phyloP scores from a whole-genome alignment of 2,329 filamentous ascomycete species.

The Polytolypa hystricis region DNA sequence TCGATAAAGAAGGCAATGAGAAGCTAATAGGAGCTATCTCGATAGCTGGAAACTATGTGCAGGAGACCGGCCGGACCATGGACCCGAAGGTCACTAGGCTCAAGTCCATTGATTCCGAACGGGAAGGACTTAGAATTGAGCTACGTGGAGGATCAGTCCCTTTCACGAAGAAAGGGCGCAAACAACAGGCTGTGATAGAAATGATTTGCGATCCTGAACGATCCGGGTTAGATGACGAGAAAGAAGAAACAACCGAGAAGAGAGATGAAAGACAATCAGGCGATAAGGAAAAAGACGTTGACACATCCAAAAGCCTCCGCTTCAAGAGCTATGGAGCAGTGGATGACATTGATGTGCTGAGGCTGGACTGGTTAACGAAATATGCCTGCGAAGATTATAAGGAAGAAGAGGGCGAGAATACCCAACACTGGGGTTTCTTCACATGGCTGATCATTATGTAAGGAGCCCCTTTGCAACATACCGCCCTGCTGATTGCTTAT shows the following conservation, averaged over 20 bases:
- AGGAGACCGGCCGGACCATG: constrained; percentile 10
- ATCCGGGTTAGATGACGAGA: constrained; percentile 54
- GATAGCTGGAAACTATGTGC: constrained; percentile 20
- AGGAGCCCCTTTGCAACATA: constrained; percentile 26
- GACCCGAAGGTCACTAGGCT: constrained; percentile 55
- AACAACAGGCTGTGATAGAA: constrained; percentile 66
- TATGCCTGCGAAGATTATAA: constrained; percentile 62
- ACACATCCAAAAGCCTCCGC: constrained; percentile 49
- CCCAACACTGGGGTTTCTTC: constrained; percentile 79
- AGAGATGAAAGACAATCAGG: constrained; percentile 15
- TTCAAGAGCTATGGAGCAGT: constrained; percentile 62
- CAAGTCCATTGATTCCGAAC: constrained; percentile 49
- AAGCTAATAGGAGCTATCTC: constrained; percentile 19
- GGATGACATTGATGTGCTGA: constrained; percentile 53
- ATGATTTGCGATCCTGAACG: constrained; percentile 67
- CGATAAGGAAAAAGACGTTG: constrained; percentile 24
- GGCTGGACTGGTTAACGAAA: constrained; percentile 76
- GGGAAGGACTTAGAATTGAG: constrained; percentile 60
- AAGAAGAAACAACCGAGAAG: constrained; percentile 16
- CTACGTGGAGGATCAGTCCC: constrained; percentile 45
- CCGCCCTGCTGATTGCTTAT: too few species aligned
- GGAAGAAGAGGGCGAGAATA: constrained; percentile 30
- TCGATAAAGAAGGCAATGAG: constrained; percentile 15
- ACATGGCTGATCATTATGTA: constrained; percentile 94
- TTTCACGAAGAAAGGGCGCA: constrained; percentile 22